Evolutionary conservation across 75 land plant species (phyloP).

Genomic region (Gnetum montanum): DNA sequence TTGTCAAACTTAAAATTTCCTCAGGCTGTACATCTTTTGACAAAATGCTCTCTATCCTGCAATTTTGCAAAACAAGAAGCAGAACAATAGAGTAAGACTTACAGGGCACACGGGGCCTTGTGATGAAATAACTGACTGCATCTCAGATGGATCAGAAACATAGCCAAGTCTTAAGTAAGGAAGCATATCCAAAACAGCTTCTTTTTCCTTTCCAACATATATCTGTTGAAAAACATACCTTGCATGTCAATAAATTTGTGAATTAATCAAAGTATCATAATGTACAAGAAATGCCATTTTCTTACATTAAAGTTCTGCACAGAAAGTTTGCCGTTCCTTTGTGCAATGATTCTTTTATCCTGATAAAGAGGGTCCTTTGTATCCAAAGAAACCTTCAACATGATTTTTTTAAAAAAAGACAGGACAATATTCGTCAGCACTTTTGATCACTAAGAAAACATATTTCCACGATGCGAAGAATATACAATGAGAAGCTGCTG

Average conservation of each 20-base stretch:
- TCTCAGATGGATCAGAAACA: conserved; percentile 77
- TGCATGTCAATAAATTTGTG: background rate
- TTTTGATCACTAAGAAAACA: background rate
- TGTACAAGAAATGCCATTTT: background rate
- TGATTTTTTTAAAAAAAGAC: background rate
- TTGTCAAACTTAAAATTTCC: too few relatives aligned
- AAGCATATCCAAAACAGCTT: conserved; percentile 83
- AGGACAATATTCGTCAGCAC: background rate
- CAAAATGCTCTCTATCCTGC: too few relatives aligned
- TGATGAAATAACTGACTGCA: conserved; percentile 83
- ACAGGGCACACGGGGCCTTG: conserved; percentile 90
- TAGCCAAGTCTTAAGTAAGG: conserved; percentile 90
- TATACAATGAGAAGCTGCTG: too few relatives aligned
- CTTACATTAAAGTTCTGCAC: conserved; percentile 74
- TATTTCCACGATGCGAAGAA: background rate
- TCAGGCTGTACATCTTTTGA: too few relatives aligned
- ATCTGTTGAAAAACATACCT: conserved; percentile 34
- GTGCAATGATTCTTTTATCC: conserved; percentile 87
- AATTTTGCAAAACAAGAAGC: too few relatives aligned
- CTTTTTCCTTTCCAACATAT: conserved; percentile 76
- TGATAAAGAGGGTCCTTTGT: conserved; percentile 97
- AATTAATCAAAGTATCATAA: background rate
- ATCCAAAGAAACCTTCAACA: conserved; percentile 64
- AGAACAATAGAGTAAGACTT: too few relatives aligned
- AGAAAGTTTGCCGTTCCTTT: conserved; percentile 71